A percentile compares a stretch with the other conserved stretches of the same genome.
phyloP scores from a whole-genome alignment of 2,329 filamentous ascomycete genomes.

The Stemphylium vesicarium region DNA sequence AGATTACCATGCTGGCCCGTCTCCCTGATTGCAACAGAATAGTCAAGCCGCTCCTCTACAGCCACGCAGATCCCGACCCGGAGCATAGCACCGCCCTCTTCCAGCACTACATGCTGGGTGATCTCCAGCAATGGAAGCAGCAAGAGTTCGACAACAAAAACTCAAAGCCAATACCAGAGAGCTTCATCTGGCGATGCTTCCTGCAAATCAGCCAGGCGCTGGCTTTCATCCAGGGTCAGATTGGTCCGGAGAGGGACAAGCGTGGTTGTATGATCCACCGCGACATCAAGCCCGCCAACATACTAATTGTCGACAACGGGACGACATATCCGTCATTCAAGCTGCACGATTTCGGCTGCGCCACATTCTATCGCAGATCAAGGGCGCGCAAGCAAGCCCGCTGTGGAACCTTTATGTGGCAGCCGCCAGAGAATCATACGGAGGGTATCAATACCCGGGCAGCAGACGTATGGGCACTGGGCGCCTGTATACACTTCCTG shows the following conservation, averaged over 20 bases:
- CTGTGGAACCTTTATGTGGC: constrained; percentile 33
- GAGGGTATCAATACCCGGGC: constrained; percentile 28
- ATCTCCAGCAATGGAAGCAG: constrained; percentile 28
- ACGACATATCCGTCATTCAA: constrained; percentile 36
- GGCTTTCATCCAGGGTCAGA: constrained; percentile 31
- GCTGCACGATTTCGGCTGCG: constrained; percentile 35
- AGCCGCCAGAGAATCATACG: constrained; percentile 39
- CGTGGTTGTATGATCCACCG: constrained; percentile 20
- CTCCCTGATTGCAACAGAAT: constrained; percentile 30
- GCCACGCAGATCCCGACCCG: constrained; percentile 9
- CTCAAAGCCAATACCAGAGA: constrained; percentile 32
- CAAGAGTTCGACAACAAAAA: constrained; percentile 19
- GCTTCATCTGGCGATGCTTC: constrained; percentile 37
- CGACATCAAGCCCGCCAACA: constrained; percentile 42
- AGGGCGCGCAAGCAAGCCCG: constrained; percentile 1
- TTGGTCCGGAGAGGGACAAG: constrained; percentile 11
- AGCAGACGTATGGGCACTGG: constrained; percentile 43
- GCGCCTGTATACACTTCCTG: constrained; percentile 40
- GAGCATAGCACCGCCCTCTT: constrained; percentile 25
- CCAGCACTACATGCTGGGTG: constrained; percentile 28
- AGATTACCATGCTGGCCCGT: constrained; percentile 17
- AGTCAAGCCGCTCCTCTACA: constrained; percentile 20
- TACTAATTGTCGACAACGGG: constrained; percentile 31
- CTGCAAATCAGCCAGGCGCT: constrained; percentile 38
- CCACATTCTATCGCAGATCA: constrained; percentile 3